These are phyloP conservation scores for Colletotrichum agaves DNA, from an alignment of 2,329 filamentous ascomycete species.

Conservation along the genomic window DNA sequence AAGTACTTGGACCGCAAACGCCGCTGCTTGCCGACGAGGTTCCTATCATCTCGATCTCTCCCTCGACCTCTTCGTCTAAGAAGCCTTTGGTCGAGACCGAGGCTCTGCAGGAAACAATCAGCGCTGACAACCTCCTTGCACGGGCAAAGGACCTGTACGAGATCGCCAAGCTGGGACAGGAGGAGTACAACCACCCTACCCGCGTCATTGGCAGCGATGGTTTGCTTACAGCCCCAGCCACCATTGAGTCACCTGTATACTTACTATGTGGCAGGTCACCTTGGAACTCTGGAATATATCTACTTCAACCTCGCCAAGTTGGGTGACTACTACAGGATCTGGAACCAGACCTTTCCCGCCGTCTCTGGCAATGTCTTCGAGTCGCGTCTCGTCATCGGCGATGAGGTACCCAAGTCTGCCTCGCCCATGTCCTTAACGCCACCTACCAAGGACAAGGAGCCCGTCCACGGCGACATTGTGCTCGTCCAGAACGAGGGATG, in stretches of 20 bases:
- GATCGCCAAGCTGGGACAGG: slow-evolving; percentile 67
- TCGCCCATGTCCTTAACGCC: slow-evolving; percentile 74
- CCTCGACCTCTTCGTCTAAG: slow-evolving; percentile 35
- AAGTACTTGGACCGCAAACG: slow-evolving; percentile 26
- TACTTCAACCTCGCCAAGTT: slow-evolving; percentile 63
- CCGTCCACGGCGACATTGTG: slow-evolving; percentile 69
- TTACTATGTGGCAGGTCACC: slow-evolving; percentile 61
- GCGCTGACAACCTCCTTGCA: slow-evolving; percentile 63
- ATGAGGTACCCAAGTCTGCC: slow-evolving; percentile 61
- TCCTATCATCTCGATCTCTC: slow-evolving; percentile 7
- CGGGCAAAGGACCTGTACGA: slow-evolving; percentile 71
- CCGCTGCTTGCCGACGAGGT: slow-evolving; percentile 32
- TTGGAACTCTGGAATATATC: slow-evolving; percentile 73
- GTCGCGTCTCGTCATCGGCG: slow-evolving; percentile 66
- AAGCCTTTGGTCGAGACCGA: slow-evolving; percentile 62
- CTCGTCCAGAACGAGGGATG: slow-evolving; percentile 73
- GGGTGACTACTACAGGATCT: slow-evolving; percentile 70
- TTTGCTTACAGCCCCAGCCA: slow-evolving; percentile 42
- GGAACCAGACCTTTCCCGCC: slow-evolving; percentile 72
- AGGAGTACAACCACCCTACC: slow-evolving; percentile 75
- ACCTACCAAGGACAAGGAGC: slow-evolving; percentile 68
- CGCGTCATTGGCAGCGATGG: slow-evolving; percentile 76
- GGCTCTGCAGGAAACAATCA: slow-evolving; percentile 67
- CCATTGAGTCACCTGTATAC: slow-evolving; percentile 19
- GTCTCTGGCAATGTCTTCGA: slow-evolving; percentile 70